Evolutionary conservation across 208 protist species (phyloP).

Genomic region (Jaenimonas drosophilae): DNA sequence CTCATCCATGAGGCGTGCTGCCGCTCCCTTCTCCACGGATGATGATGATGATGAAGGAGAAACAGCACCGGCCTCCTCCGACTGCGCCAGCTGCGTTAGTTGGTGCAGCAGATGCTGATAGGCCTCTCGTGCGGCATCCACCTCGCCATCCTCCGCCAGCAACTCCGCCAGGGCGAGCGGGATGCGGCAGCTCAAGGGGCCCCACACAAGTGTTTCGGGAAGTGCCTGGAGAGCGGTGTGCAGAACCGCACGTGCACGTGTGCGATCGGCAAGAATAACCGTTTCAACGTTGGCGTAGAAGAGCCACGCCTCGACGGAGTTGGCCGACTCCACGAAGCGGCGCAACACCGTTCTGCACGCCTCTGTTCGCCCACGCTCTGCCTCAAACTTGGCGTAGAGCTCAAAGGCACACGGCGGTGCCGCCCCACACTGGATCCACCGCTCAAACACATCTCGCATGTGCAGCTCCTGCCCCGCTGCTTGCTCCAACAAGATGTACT

Average conservation of each 20-base stretch:
- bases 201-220: slow-evolving; percentile 34
- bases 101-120: slow-evolving; percentile 43
- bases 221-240: slow-evolving; percentile 63
- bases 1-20: slow-evolving; percentile 20
- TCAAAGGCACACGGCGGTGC: slow-evolving; percentile 82
- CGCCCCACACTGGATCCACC: slow-evolving; percentile 86
- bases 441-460: slow-evolving; percentile 91
- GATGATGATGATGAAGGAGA: too few species aligned
- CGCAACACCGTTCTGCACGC: slow-evolving; percentile 46
- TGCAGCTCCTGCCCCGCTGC: not conserved
- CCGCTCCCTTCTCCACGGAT: not conserved
- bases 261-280: slow-evolving; percentile 36
- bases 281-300: slow-evolving; percentile 85
- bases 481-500: slow-evolving; percentile 95
- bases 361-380: slow-evolving; percentile 23
- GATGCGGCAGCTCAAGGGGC: slow-evolving; percentile 42
- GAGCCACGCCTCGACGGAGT: slow-evolving; percentile 74
- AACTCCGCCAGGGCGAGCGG: slow-evolving; percentile 56
- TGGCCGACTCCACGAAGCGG: slow-evolving; percentile 53
- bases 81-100: slow-evolving; percentile 9
- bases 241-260: slow-evolving; percentile 47
- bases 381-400: slow-evolving; percentile 91
- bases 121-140: slow-evolving; percentile 27
- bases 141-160: slow-evolving; percentile 12
- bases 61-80: not conserved